Evolutionary conservation across 768 basidiomycete genomes (phyloP).

Genomic region (Lentinula edodes): DNA sequence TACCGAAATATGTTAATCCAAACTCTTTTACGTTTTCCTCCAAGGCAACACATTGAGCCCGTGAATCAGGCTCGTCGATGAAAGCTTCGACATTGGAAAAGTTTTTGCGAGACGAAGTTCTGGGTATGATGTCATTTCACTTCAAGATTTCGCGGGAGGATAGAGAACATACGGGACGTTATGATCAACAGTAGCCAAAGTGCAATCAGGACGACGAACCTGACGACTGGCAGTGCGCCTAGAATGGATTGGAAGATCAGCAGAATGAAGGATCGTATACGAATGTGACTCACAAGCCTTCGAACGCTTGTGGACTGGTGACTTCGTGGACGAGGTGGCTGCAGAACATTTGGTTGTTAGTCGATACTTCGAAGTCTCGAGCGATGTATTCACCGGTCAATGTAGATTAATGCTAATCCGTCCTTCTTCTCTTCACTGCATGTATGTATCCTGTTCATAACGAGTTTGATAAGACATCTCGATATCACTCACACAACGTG

Average conservation of each 20-base stretch:
- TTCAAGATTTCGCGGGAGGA: background rate
- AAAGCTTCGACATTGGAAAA: slow-evolving; percentile 68
- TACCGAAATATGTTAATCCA: slow-evolving; percentile 87
- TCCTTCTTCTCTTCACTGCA: slow-evolving; percentile 66
- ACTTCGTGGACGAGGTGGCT: slow-evolving; percentile 82
- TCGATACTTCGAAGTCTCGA: background rate
- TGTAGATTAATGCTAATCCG: slow-evolving; percentile 78
- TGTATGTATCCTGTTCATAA: slow-evolving; percentile 6
- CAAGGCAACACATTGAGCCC: slow-evolving; percentile 76
- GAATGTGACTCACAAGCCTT: slow-evolving; percentile 58
- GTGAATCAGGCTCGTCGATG: slow-evolving; percentile 79
- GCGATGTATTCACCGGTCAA: slow-evolving; percentile 52
- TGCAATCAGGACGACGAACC: slow-evolving; percentile 84
- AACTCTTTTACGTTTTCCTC: slow-evolving; percentile 91
- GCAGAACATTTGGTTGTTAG: slow-evolving; percentile 4
- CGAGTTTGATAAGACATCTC: slow-evolving; percentile 6
- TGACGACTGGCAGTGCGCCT: slow-evolving; percentile 70
- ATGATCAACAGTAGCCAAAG: slow-evolving; percentile 85
- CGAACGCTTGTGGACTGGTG: slow-evolving; percentile 91
- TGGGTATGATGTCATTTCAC: slow-evolving; percentile 20
- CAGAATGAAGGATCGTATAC: background rate
- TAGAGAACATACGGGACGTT: slow-evolving; percentile 66
- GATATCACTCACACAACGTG: slow-evolving; percentile 71
- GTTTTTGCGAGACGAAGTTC: slow-evolving; percentile 69
- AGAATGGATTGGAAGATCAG: slow-evolving; percentile 8